Base-by-base conservation (phyloP, 148 eudicot genomes). In the Dysphania ambrosioides region DNA sequence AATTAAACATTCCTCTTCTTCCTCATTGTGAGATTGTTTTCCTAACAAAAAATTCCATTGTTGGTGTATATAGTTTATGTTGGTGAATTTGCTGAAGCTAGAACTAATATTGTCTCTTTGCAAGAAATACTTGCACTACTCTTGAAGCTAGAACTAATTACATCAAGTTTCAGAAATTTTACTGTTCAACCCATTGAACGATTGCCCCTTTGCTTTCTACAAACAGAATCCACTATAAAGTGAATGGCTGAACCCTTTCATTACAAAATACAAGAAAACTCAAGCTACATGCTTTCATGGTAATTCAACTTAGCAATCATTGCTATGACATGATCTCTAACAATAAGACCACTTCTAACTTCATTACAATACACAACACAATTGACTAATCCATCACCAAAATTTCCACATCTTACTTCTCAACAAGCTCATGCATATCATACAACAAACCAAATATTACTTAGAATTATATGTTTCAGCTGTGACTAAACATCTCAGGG, bases 401-500 rank as follows among this genome's bases (percentile, higher is more conserved):
- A 2, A 9, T 38, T 66, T 3, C 38, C 41, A 65, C 27, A 65
- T 31, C 15, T 34, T 32, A 19, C 15, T 15, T 38, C 32, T 7
- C 29, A 58, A 19, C 31, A 72, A 60, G 66, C 40, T 58, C 57
- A 44, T 44, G 60, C 69, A 63, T 36, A 40, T 72, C 56, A 26
- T 30, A 64, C 56, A 40, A 40, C 8, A 1, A 38, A 34, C 0
- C 3, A 34, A 51, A 31, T 29, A 34, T 57, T 18, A 19, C 31
- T 26, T 31, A 29, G n/a, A 68, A 49, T 29, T n/a, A 2, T 68
- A 69, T 23, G 19, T 42, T 76, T 87, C 47, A 89, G 53, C 77
- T 81, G 56, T 64, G 71, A 72, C 80, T 82, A 44, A 81, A 86
- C 18, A 81, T 87, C 76, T 88, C 88, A 3, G 77, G 83, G 72